phyloP scores from a whole-genome alignment of 2,329 filamentous ascomycete genomes.

The Passalora sequoiae region DNA sequence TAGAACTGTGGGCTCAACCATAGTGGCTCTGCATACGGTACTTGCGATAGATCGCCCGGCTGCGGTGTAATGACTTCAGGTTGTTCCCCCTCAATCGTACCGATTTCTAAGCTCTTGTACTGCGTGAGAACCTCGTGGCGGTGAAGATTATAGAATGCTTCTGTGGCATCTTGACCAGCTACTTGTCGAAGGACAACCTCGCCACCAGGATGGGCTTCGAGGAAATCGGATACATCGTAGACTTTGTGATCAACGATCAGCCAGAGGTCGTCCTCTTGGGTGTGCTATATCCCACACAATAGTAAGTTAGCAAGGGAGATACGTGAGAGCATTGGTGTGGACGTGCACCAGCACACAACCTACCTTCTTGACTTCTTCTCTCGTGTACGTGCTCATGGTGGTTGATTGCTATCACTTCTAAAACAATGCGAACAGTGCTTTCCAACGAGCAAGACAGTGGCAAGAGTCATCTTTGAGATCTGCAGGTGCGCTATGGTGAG shows the following conservation, averaged over 20 bases:
- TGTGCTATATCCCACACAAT: constrained; percentile 56
- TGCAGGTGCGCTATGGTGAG: too few species aligned
- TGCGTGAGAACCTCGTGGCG: constrained; percentile 81
- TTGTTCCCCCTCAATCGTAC: constrained; percentile 68
- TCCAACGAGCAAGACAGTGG: too few species aligned
- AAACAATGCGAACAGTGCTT: too few species aligned
- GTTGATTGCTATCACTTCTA: too few species aligned
- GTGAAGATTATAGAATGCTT: constrained; percentile 87
- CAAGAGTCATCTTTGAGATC: too few species aligned
- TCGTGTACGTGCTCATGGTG: constrained; percentile 25
- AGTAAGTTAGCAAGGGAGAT: too few species aligned
- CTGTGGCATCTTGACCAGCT: constrained; percentile 74
- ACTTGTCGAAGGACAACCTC: constrained; percentile 74
- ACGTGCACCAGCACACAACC: background rate
- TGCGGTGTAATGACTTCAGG: constrained; percentile 65
- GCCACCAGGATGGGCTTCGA: constrained; percentile 80
- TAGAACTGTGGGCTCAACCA: constrained; percentile 76
- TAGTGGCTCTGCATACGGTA: constrained; percentile 79
- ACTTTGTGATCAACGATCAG: constrained; percentile 82
- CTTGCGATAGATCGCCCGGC: constrained; percentile 65
- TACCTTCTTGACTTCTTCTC: constrained; percentile 30
- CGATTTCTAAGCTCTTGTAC: constrained; percentile 69
- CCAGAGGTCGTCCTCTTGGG: constrained; percentile 70
- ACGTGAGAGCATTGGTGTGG: background rate
- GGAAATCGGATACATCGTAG: constrained; percentile 80